Conservation (phyloP, 192 early-diverging fungal genomes). For the Chytriomyces confervae region DNA sequence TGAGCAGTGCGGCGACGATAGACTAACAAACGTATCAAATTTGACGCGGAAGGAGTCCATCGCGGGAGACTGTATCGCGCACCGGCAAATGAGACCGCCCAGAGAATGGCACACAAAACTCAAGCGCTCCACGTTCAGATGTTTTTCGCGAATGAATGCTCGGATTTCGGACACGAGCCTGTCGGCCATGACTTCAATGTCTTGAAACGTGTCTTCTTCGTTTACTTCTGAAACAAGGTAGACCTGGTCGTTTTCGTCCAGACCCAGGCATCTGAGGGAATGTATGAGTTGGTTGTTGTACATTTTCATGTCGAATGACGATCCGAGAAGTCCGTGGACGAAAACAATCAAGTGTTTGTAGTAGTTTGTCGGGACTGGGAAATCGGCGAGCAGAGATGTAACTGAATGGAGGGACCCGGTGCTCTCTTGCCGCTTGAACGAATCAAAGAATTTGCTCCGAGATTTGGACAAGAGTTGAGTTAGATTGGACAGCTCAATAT, state of each 20-base stretch:
- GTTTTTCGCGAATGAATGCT: constrained; percentile 16
- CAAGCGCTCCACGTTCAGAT: constrained; percentile 15
- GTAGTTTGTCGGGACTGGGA: neutral
- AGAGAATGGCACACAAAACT: constrained; percentile 43
- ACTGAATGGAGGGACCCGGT: neutral
- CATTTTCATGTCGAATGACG: constrained; percentile 29
- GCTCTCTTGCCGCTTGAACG: neutral
- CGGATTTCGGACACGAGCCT: constrained; percentile 32
- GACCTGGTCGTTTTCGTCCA: constrained; percentile 3
- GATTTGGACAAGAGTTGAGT: neutral
- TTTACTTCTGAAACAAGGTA: constrained; percentile 29
- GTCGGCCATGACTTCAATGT: constrained; percentile 30
- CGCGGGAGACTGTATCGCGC: constrained; percentile 20
- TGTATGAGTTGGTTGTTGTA: constrained; percentile 30
- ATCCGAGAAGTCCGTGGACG: constrained; percentile 39
- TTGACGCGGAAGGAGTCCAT: constrained; percentile 17
- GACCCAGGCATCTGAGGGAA: neutral
- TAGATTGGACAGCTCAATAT: no score
- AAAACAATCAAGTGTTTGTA: constrained; percentile 40
- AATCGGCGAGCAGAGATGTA: neutral
- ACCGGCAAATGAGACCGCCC: constrained; percentile 39
- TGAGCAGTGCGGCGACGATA: constrained; percentile 36
- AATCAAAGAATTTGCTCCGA: neutral
- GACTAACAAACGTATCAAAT: constrained; percentile 36
- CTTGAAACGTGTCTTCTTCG: constrained; percentile 33